phyloP scores from a whole-genome alignment of 2,329 filamentous ascomycete genomes.

The Colletotrichum orchidophilum region DNA sequence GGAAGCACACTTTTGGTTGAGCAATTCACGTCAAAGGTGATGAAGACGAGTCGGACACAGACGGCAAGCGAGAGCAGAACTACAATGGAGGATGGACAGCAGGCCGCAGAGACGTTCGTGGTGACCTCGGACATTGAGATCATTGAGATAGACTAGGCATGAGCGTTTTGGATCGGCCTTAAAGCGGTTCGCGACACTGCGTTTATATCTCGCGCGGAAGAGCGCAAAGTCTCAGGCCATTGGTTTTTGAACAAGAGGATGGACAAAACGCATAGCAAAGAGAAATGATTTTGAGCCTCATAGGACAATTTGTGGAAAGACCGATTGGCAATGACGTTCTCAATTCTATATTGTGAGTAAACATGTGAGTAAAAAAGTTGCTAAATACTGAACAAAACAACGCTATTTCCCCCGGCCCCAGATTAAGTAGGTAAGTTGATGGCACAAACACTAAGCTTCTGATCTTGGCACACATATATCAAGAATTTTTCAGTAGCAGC shows the following conservation, averaged over 20 bases:
- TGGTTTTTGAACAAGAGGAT: background rate
- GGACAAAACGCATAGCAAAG: background rate
- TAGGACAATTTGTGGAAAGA: background rate
- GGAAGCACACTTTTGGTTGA: constrained; percentile 10
- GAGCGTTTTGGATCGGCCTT: background rate
- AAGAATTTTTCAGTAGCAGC: background rate
- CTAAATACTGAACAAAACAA: background rate
- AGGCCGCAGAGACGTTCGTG: too few relatives aligned
- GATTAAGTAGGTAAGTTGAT: background rate
- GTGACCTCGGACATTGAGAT: background rate
- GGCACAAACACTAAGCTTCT: background rate
- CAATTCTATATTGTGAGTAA: background rate
- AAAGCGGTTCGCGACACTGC: background rate
- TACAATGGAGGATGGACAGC: background rate
- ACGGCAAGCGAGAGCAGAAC: background rate
- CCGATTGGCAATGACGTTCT: too few relatives aligned
- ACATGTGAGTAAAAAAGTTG: background rate
- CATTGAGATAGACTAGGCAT: background rate
- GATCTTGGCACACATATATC: background rate
- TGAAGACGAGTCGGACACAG: background rate
- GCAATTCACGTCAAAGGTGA: background rate
- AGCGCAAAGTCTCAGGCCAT: background rate
- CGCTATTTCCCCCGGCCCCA: constrained; percentile 5
- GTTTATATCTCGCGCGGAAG: background rate
- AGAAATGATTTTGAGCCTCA: background rate